These are phyloP conservation scores for Venturiaceae sp. DNA, from an alignment of 2,329 filamentous ascomycete genomes.

Conservation along the genomic window DNA sequence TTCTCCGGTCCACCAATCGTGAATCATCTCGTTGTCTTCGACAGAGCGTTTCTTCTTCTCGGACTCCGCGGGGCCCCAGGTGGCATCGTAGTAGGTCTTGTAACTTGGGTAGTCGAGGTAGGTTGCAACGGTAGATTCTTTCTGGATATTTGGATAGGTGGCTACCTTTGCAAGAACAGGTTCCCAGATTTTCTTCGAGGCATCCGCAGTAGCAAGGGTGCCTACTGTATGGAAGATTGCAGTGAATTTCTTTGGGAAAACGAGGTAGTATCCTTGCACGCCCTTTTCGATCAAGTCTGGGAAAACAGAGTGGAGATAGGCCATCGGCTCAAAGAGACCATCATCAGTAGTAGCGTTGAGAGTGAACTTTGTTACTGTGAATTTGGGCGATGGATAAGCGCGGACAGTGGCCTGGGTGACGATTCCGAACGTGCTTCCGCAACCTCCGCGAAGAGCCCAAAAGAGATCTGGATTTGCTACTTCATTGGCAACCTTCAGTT, in stretches of 20 bases:
- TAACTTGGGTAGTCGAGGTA: background rate
- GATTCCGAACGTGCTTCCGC: conserved; percentile 16
- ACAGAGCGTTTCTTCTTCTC: background rate
- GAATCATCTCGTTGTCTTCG: background rate
- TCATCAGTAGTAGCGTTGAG: conserved; percentile 3
- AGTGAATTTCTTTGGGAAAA: conserved; percentile 1
- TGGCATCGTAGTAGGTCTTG: conserved; percentile 1
- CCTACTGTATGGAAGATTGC: conserved; percentile 6
- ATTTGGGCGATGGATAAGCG: conserved; percentile 9
- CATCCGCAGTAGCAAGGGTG: background rate
- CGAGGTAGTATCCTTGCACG: conserved; percentile 4
- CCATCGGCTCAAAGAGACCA: background rate
- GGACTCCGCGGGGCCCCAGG: background rate
- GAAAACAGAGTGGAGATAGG: background rate
- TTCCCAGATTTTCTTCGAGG: conserved; percentile 3
- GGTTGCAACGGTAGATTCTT: background rate
- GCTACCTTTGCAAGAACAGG: background rate
- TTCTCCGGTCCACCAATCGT: conserved; percentile 2
- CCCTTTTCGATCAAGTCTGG: conserved; percentile 1
- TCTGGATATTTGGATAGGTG: background rate
- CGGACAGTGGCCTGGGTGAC: conserved; percentile 27
- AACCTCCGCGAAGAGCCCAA: conserved; percentile 21
- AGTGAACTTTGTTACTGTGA: conserved; percentile 1
- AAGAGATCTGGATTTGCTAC: conserved; percentile 26
- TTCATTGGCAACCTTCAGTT: conserved; percentile 21